These are phyloP conservation scores for Collariella sp. DNA, from an alignment of 495 filamentous ascomycete genomes.

Conservation along the genomic window DNA sequence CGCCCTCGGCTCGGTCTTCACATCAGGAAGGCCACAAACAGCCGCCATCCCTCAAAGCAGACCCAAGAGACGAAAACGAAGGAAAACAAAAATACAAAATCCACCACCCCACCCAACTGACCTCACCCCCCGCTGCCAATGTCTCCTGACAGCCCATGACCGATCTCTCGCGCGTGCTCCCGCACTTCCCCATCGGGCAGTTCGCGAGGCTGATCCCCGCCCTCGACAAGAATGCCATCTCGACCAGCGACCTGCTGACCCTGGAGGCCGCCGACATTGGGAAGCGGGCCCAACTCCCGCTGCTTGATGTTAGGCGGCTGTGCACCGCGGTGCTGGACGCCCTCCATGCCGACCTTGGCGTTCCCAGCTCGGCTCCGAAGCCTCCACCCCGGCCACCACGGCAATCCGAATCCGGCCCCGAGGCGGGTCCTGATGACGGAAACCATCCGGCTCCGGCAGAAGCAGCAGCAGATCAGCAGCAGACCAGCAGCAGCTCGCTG, in stretches of 20 bases:
- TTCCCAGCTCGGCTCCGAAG: constrained; percentile 12
- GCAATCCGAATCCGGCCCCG: not conserved
- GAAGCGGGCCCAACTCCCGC: constrained; percentile 73
- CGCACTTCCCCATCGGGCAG: constrained; percentile 60
- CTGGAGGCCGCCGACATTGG: constrained; percentile 77
- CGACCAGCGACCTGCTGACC: constrained; percentile 76
- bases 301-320: constrained; percentile 68
- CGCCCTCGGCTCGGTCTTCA: too few relatives aligned
- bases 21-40: too few relatives aligned
- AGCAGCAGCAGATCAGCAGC: not conserved
- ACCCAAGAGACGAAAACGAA: not conserved
- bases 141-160: constrained; percentile 49
- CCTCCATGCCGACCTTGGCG: constrained; percentile 56
- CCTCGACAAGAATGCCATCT: constrained; percentile 65
- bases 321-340: constrained; percentile 52
- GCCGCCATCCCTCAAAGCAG: too few relatives aligned
- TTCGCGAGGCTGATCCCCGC: constrained; percentile 69
- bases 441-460: not conserved
- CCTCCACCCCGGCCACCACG: not conserved
- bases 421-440: constrained; percentile 2
- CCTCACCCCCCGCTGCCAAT: not conserved
- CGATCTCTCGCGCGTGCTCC: constrained; percentile 78
- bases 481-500: constrained; percentile 12
- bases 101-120: not conserved
- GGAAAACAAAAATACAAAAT: not conserved